Evolutionary conservation across 2,329 filamentous ascomycete species (phyloP).

Genomic region (Penicillium sp.): DNA sequence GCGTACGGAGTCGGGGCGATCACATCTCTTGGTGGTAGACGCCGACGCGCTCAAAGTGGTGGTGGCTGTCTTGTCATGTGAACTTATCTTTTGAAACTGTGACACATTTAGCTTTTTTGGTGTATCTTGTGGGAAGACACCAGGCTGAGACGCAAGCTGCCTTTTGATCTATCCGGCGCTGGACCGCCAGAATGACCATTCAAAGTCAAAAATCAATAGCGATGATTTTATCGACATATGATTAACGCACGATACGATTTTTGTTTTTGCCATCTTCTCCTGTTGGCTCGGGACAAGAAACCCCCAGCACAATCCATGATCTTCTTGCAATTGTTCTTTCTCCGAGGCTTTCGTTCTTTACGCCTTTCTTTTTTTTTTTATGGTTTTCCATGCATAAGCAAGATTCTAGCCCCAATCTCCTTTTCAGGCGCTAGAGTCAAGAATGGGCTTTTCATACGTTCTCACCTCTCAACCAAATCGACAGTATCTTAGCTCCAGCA

Average conservation of each 20-base stretch:
- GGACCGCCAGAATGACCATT: constrained; percentile 11
- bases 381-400: background rate
- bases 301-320: background rate
- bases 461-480: background rate
- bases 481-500: background rate
- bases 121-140: constrained; percentile 2
- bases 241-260: constrained; percentile 6
- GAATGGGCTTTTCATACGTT: background rate
- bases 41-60: constrained; percentile 65
- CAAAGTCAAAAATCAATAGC: background rate
- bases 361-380: background rate
- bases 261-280: background rate
- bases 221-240: background rate
- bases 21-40: constrained; percentile 49
- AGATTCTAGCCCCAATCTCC: background rate
- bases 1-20: constrained; percentile 36
- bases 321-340: background rate
- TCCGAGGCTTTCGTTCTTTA: background rate
- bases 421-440: background rate
- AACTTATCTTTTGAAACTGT: constrained; percentile 27
- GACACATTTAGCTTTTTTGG: background rate
- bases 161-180: constrained; percentile 13
- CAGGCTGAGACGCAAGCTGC: background rate
- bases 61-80: constrained; percentile 67
- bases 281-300: background rate